Evolutionary conservation across 768 basidiomycete species (phyloP).

Genomic region (Galerina marginata): DNA sequence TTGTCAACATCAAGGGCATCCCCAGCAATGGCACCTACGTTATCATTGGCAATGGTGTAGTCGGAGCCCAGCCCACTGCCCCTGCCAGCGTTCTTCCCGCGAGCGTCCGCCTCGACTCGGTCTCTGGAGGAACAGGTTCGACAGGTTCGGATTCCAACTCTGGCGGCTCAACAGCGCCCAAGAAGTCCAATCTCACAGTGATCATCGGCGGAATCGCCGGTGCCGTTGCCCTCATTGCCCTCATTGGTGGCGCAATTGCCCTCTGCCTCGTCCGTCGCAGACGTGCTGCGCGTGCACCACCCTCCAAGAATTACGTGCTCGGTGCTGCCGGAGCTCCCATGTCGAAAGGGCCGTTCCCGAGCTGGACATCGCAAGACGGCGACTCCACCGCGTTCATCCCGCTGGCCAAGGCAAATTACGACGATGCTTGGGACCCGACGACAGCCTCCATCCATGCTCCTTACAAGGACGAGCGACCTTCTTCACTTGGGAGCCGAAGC

Average conservation of each 20-base stretch:
- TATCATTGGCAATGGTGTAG: conserved; percentile 77
- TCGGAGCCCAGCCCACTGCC: conserved; percentile 68
- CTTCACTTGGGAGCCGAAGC: conserved; percentile 12
- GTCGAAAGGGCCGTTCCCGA: background rate
- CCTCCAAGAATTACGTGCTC: conserved; percentile 21
- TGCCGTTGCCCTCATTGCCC: conserved; percentile 53
- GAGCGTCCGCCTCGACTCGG: conserved; percentile 46
- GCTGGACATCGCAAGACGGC: conserved; percentile 7
- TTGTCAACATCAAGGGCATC: conserved; percentile 82
- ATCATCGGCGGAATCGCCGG: conserved; percentile 59
- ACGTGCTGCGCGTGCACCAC: conserved; percentile 38
- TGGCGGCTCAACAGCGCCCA: conserved; percentile 15
- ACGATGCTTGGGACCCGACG: conserved; percentile 64
- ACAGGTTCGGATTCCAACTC: background rate
- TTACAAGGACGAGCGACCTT: conserved; percentile 34
- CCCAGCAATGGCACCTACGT: conserved; percentile 81
- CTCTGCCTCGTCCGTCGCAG: conserved; percentile 56
- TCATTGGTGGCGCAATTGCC: conserved; percentile 57
- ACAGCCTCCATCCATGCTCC: conserved; percentile 48
- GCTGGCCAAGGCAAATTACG: conserved; percentile 47
- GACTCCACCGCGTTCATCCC: conserved; percentile 75
- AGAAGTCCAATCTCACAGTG: conserved; percentile 37
- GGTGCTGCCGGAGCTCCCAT: background rate
- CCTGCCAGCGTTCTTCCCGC: conserved; percentile 51
- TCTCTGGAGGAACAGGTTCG: conserved; percentile 10